Conservation (phyloP, 2,329 filamentous ascomycete genomes). For the Colletotrichum echinochloae region DNA sequence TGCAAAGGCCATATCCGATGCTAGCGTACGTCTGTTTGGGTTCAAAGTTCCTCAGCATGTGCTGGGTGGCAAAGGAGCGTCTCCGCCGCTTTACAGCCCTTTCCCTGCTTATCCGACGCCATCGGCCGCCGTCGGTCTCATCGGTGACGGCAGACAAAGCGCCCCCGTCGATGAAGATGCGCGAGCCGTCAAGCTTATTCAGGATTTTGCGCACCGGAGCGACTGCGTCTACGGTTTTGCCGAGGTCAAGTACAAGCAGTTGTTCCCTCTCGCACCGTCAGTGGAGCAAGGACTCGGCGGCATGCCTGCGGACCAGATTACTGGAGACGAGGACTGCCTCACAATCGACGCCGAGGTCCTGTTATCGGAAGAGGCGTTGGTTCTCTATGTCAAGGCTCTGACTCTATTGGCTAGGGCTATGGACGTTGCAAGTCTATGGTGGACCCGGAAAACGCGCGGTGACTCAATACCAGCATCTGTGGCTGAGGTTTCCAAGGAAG, state of each 20-base stretch:
- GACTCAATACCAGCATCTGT: constrained; percentile 61
- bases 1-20: constrained; percentile 94
- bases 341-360: constrained; percentile 88
- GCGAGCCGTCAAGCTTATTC: constrained; percentile 82
- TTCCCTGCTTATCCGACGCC: constrained; percentile 88
- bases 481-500: constrained; percentile 61
- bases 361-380: constrained; percentile 92
- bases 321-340: constrained; percentile 76
- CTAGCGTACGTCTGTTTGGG: constrained; percentile 80
- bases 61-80: constrained; percentile 68
- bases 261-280: constrained; percentile 89
- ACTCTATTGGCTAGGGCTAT: constrained; percentile 92
- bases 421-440: constrained; percentile 95
- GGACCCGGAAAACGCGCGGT: constrained; percentile 80
- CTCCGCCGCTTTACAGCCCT: constrained; percentile 82
- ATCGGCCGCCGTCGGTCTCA: constrained; percentile 68
- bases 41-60: constrained; percentile 75
- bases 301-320: constrained; percentile 64
- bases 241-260: constrained; percentile 97
- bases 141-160: constrained; percentile 74
- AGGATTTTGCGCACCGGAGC: constrained; percentile 91
- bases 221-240: constrained; percentile 98
- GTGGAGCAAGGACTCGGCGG: constrained; percentile 78
- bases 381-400: constrained; percentile 95
- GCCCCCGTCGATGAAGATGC: constrained; percentile 81